Conservation (phyloP, 345 rosid species). For the Sonneratia alba region DNA sequence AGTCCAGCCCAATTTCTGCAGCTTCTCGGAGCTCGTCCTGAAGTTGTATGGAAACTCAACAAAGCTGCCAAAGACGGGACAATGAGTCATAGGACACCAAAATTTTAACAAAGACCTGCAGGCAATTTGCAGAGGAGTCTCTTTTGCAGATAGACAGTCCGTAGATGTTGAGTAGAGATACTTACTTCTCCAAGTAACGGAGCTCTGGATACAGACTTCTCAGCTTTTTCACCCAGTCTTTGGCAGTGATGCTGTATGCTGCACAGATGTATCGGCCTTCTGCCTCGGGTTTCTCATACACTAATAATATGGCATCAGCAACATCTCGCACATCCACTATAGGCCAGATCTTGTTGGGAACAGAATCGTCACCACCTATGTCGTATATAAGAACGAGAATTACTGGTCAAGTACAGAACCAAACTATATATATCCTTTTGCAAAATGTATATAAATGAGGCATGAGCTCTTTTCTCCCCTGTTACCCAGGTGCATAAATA, state of each 20-base stretch:
- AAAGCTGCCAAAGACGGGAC: conserved; percentile 24
- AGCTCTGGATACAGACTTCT: conserved; percentile 13
- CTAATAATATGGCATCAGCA: conserved; percentile 10
- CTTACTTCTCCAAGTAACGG: conserved; percentile 17
- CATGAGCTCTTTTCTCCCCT: too few relatives aligned
- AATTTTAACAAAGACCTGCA: neutral
- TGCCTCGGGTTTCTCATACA: conserved; percentile 13
- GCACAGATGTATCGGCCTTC: conserved; percentile 17
- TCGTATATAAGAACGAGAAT: neutral
- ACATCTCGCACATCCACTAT: conserved; percentile 14
- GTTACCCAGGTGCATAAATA: too few relatives aligned
- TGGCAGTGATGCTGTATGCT: neutral
- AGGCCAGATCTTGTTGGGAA: conserved; percentile 4
- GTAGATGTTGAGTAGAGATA: neutral
- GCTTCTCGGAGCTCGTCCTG: conserved; percentile 11
- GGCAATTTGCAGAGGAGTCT: neutral
- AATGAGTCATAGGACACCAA: neutral
- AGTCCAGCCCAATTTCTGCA: conserved; percentile 43
- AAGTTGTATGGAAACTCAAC: conserved; percentile 12
- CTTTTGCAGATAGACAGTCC: neutral
- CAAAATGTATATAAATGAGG: too few relatives aligned
- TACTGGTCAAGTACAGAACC: neutral
- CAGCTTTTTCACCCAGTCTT: conserved; percentile 7
- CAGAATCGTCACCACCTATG: neutral
- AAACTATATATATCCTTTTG: too few relatives aligned